These are phyloP conservation scores for Talaromyces piceae DNA, from an alignment of 2,329 filamentous ascomycete species.

Conservation along the genomic window DNA sequence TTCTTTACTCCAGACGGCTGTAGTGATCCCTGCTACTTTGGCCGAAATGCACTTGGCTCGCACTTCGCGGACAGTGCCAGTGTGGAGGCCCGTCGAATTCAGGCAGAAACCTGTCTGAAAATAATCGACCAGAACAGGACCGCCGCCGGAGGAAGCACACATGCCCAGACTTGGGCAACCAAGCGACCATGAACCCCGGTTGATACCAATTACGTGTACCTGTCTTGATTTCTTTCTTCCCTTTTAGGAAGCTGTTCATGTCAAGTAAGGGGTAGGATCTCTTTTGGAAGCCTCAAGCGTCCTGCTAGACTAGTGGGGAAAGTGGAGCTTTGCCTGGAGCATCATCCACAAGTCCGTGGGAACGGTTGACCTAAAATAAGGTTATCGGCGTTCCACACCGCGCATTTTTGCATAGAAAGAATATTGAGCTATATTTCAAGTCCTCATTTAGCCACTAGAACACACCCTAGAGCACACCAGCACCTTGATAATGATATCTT, in stretches of 20 bases:
- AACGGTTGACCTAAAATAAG: not conserved
- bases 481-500: no score
- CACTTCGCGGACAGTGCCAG: conserved; percentile 15
- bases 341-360: no score
- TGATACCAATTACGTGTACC: not conserved
- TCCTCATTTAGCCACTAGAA: no score
- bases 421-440: no score
- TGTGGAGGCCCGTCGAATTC: conserved; percentile 11
- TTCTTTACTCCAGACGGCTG: conserved; percentile 18
- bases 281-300: not conserved
- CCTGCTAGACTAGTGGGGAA: not conserved
- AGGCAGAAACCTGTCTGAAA: conserved; percentile 12
- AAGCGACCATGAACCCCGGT: not conserved
- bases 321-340: not conserved
- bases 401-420: not conserved
- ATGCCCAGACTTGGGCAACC: not conserved
- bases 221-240: not conserved
- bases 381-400: not conserved
- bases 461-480: no score
- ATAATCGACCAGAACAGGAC: not conserved
- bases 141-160: not conserved
- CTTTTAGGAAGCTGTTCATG: not conserved
- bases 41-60: conserved; percentile 12
- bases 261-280: no score
- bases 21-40: conserved; percentile 15